These are phyloP conservation scores for Camellia oleifera DNA, from an alignment of 179 eudicot species.

Conservation along the genomic window DNA sequence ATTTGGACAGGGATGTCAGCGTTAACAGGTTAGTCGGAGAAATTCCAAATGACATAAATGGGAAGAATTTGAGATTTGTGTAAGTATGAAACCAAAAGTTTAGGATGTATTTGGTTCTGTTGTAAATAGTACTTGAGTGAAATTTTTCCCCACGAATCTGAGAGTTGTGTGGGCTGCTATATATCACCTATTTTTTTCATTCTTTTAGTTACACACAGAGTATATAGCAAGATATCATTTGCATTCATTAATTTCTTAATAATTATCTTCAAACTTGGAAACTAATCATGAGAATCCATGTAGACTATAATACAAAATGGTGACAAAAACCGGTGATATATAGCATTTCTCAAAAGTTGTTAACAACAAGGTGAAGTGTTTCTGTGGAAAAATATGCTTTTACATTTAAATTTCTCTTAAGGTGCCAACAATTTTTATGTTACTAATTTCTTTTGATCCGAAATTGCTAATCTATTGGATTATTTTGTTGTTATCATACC, in stretches of 20 bases:
- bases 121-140: neutral
- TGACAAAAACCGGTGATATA: too few species aligned
- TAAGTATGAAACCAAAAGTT: conserved; percentile 30
- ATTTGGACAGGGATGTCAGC: conserved; percentile 57
- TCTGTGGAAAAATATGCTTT: neutral
- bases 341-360: neutral
- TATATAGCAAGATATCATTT: too few species aligned
- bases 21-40: conserved; percentile 56
- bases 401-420: neutral
- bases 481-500: neutral
- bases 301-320: too few species aligned
- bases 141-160: neutral
- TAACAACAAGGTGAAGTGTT: too few species aligned
- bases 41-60: conserved; percentile 40
- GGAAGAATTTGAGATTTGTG: conserved; percentile 37
- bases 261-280: too few species aligned
- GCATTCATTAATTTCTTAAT: too few species aligned
- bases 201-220: too few species aligned
- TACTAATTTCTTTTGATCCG: neutral
- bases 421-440: neutral
- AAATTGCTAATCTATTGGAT: neutral
- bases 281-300: too few species aligned
- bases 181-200: too few species aligned
- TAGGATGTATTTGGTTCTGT: neutral
- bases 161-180: too few species aligned